Conservation (phyloP, 306 rosid species). For the Albizia julibrissin region DNA sequence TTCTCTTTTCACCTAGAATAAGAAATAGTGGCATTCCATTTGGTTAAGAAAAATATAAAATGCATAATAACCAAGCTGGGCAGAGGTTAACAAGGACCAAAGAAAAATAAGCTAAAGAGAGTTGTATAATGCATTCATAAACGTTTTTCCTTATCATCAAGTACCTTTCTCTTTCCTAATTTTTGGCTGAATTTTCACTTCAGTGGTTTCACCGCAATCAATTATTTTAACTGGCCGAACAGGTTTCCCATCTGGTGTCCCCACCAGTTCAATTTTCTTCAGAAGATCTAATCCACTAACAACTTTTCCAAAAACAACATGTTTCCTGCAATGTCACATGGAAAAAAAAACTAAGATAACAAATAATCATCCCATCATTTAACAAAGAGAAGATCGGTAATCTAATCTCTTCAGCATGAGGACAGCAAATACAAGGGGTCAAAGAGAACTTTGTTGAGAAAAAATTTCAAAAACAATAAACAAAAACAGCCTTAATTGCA, state of each 20-base stretch:
- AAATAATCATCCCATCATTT: neutral
- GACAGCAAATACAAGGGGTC: conserved; percentile 8
- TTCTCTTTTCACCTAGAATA: conserved; percentile 68
- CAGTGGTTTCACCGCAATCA: conserved; percentile 80
- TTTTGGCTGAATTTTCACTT: conserved; percentile 42
- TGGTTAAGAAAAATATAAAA: conserved; percentile 18
- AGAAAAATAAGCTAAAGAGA: neutral
- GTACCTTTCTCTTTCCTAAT: conserved; percentile 79
- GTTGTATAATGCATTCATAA: conserved; percentile 17
- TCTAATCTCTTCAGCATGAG: neutral
- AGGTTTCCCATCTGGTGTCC: conserved; percentile 85
- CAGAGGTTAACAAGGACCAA: neutral
- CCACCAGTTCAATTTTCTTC: conserved; percentile 79
- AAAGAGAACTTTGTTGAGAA: neutral
- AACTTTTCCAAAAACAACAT: conserved; percentile 94
- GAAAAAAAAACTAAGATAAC: conserved; percentile 1
- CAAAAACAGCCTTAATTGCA: neutral
- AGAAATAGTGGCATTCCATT: conserved; percentile 23
- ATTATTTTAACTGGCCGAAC: conserved; percentile 67
- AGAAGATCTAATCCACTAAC: conserved; percentile 69
- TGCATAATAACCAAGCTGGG: conserved; percentile 19
- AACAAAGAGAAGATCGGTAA: conserved; percentile 6
- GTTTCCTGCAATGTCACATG: conserved; percentile 66
- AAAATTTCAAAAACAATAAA: neutral
- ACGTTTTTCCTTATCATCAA: conserved; percentile 2